phyloP scores from a whole-genome alignment of 2,329 filamentous ascomycete species.

The Pyrenochaeta sp. region DNA sequence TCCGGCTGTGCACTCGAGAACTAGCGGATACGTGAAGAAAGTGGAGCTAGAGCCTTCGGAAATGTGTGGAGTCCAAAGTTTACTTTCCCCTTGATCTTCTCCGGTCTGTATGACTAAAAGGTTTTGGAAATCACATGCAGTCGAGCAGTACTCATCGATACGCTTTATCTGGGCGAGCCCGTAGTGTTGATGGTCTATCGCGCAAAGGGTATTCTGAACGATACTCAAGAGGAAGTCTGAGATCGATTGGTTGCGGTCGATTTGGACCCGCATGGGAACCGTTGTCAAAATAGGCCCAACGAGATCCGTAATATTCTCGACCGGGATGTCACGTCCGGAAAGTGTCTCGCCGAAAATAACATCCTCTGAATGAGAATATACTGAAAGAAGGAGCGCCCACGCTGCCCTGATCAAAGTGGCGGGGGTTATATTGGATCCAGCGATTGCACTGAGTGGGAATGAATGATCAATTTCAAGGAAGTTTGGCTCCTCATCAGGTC shows the following conservation, averaged over 20 bases:
- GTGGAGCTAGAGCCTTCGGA: neutral
- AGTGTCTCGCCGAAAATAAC: constrained; percentile 33
- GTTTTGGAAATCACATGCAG: constrained; percentile 63
- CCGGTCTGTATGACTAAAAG: constrained; percentile 60
- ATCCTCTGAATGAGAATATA: constrained; percentile 24
- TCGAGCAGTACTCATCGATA: constrained; percentile 58
- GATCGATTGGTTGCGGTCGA: constrained; percentile 24
- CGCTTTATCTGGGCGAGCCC: constrained; percentile 39
- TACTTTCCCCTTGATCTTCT: neutral
- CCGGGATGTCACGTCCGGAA: constrained; percentile 29
- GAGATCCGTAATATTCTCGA: constrained; percentile 24
- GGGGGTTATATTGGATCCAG: neutral
- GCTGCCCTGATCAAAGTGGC: neutral
- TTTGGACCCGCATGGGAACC: constrained; percentile 29
- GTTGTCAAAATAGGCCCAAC: constrained; percentile 40
- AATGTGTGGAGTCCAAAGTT: constrained; percentile 8
- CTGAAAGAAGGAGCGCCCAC: neutral
- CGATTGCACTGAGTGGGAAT: neutral
- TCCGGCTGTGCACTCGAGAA: neutral
- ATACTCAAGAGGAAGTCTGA: constrained; percentile 7
- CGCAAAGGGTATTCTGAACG: neutral
- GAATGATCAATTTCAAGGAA: constrained; percentile 1
- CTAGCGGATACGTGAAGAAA: constrained; percentile 16
- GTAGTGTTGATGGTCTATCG: constrained; percentile 35
- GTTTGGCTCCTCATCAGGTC: neutral